Conservation (phyloP, 805 yeast genomes). For the Pichia cabralensis region DNA sequence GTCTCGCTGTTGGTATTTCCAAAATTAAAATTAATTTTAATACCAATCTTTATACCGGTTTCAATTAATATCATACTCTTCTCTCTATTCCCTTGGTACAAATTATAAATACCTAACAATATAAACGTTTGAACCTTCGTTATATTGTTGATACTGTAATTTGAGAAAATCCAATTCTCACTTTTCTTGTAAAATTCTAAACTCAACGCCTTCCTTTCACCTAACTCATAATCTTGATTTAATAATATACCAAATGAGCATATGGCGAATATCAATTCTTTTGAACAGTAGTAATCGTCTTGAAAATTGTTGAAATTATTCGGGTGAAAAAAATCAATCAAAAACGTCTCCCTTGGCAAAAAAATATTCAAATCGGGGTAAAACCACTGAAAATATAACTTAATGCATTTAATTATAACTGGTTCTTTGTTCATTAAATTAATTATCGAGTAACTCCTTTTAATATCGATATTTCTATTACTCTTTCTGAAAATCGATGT, state of each 20-base stretch:
- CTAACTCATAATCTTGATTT: constrained; percentile 24
- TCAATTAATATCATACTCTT: constrained; percentile 59
- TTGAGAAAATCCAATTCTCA: constrained; percentile 30
- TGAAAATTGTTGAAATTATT: too few relatives aligned
- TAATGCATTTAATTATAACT: constrained; percentile 12
- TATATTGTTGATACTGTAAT: constrained; percentile 31
- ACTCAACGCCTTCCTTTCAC: constrained; percentile 25
- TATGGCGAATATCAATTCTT: constrained; percentile 42
- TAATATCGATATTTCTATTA: too few relatives aligned
- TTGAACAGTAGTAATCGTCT: too few relatives aligned
- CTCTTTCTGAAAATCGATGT: too few relatives aligned
- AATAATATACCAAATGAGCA: constrained; percentile 51
- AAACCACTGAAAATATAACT: constrained; percentile 45
- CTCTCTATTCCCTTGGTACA: constrained; percentile 48
- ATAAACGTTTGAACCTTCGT: constrained; percentile 50
- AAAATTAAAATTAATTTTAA: too few relatives aligned
- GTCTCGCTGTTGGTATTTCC: too few relatives aligned
- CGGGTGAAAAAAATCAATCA: constrained; percentile 51
- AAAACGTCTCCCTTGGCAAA: constrained; percentile 53
- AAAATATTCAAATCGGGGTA: constrained; percentile 57
- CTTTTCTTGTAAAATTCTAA: constrained; percentile 36
- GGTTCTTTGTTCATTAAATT: constrained; percentile 27
- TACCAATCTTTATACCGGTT: constrained; percentile 40
- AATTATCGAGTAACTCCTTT: too few relatives aligned
- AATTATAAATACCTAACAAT: constrained; percentile 51